These are phyloP conservation scores for Stipa capillata DNA, from an alignment of 176 grass and related monocot species.

Conservation along the genomic window DNA sequence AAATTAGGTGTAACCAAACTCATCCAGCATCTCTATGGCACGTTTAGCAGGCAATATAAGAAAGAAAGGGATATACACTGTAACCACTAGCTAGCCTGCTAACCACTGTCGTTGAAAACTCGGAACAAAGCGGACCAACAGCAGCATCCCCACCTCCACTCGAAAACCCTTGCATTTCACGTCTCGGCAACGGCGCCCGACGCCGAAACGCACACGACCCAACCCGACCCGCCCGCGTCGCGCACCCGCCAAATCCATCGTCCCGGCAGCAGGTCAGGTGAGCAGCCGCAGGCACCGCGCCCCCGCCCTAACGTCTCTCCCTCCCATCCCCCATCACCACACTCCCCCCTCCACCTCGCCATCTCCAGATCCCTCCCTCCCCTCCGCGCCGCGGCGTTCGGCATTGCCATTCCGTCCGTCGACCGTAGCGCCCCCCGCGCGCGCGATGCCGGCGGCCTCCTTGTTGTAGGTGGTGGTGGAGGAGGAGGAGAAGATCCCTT, in stretches of 20 bases:
- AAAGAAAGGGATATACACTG: too few species aligned
- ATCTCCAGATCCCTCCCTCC: not conserved
- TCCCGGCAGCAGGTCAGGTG: conserved; percentile 17
- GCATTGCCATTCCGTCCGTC: not conserved
- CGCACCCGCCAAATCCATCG: conserved; percentile 32
- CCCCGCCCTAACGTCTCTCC: not conserved
- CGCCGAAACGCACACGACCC: not conserved
- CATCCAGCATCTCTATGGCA: too few species aligned
- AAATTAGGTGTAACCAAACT: too few species aligned
- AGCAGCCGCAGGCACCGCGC: not conserved
- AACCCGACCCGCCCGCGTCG: not conserved
- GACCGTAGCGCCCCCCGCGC: not conserved
- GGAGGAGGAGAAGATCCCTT: not conserved
- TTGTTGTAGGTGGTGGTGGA: not conserved
- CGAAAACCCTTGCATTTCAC: too few species aligned
- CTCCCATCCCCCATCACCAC: too few species aligned
- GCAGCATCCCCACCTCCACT: too few species aligned
- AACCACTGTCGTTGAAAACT: too few species aligned
- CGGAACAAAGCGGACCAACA: too few species aligned
- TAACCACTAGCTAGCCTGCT: too few species aligned
- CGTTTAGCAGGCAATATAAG: too few species aligned
- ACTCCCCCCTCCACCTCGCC: not conserved
- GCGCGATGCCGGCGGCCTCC: conserved; percentile 24
- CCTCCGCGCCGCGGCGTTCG: not conserved
- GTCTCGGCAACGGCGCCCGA: not conserved